phyloP scores from a whole-genome alignment of 2,329 filamentous ascomycete genomes.

The Trichoderma lentiforme region DNA sequence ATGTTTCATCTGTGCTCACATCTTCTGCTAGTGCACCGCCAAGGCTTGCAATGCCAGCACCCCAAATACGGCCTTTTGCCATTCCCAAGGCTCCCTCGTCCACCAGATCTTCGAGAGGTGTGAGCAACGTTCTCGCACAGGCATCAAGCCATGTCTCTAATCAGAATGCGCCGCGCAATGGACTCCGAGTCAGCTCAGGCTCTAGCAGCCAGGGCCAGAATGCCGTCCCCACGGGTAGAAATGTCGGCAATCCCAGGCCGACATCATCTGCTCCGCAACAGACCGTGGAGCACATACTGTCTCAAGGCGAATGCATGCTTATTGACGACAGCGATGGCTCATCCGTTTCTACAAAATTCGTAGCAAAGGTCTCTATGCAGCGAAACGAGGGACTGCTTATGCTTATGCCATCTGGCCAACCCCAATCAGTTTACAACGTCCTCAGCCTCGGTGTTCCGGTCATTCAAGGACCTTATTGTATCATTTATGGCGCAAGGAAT shows the following conservation, averaged over 20 bases:
- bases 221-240: background rate
- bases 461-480: conserved; percentile 25
- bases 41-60: background rate
- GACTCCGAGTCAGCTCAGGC: background rate
- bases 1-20: background rate
- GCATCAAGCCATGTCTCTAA: background rate
- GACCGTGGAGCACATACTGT: conserved; percentile 21
- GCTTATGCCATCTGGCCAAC: conserved; percentile 20
- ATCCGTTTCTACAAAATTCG: conserved; percentile 18
- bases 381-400: conserved; percentile 22
- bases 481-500: conserved; percentile 14
- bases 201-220: background rate
- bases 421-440: conserved; percentile 21
- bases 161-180: background rate
- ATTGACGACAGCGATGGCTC: conserved; percentile 13
- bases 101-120: background rate
- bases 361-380: conserved; percentile 21
- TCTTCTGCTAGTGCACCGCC: conserved; percentile 19
- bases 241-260: background rate
- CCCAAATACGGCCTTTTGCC: background rate
- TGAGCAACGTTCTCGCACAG: background rate
- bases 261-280: background rate
- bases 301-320: conserved; percentile 21
- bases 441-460: conserved; percentile 23
- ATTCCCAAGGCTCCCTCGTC: background rate